Conservation (phyloP, 1,284 basidiomycete species). For the Sutorius eximius region DNA sequence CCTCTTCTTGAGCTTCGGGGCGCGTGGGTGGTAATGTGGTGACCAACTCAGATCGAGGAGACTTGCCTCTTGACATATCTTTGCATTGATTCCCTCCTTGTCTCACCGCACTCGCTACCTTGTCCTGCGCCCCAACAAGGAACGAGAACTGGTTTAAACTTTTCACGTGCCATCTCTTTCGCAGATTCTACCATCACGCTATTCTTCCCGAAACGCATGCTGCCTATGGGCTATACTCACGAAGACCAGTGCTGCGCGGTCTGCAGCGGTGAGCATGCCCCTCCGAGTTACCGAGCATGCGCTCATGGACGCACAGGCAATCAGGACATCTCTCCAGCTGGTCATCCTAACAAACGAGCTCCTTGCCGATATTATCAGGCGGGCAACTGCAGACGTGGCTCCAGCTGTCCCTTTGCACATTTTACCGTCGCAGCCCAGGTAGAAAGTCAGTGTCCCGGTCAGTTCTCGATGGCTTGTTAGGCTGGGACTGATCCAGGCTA, state of each 20-base stretch:
- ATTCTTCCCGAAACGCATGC: conserved; percentile 8
- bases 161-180: not conserved
- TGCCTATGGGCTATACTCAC: conserved; percentile 10
- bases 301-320: conserved; percentile 14
- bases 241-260: conserved; percentile 16
- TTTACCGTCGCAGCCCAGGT: conserved; percentile 4
- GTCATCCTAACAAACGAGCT: conserved; percentile 9
- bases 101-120: conserved; percentile 28
- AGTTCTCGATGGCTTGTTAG: not conserved
- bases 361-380: conserved; percentile 28
- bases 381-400: conserved; percentile 31
- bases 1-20: conserved; percentile 19
- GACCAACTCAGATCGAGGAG: conserved; percentile 4
- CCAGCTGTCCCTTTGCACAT: conserved; percentile 29
- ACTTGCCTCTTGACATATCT: conserved; percentile 21
- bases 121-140: conserved; percentile 28
- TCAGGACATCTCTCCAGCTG: conserved; percentile 2
- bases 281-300: not conserved
- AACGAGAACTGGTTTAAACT: conserved; percentile 18
- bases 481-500: conserved; percentile 13
- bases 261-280: conserved; percentile 18
- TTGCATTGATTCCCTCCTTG: conserved; percentile 19
- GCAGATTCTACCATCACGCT: conserved; percentile 1
- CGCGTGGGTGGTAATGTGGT: conserved; percentile 14
- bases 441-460: conserved; percentile 16